Base-by-base conservation (phyloP, 441 rosid genomes). In the Omphalea diandra region DNA sequence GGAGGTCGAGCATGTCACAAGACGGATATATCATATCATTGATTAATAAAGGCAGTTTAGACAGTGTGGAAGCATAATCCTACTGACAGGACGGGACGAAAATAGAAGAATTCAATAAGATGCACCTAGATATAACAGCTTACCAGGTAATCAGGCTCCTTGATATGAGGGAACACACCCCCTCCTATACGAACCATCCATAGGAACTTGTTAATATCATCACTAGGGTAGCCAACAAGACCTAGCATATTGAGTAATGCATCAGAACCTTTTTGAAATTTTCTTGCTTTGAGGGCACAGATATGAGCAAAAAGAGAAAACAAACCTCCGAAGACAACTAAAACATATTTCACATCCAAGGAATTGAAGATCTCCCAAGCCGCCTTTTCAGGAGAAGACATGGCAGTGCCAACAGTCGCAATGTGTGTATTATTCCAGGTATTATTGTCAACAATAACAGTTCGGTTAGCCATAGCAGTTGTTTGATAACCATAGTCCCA, bases 141-240 rank as follows among this genome's bases (percentile, higher is more conserved):
- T 83, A 93, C 98, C 79, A 96, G 86, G 80, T 96, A 96, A 85
- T 96, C 97, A 8, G 98, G 93, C 82, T 96, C 99, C 83, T 91
- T 93, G 75, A 96, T 96, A 82, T 96, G 99, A 73, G 99, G 97
- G 78, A 93, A 96, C 29, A 86, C 98, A 7, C 99, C 99, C 41
- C 99, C 98, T 80, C 99, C 99, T 20, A 93, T 93, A 40, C 98
- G 97, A 63, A 96, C 98, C 98, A 93, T 96, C 99, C 99, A 96
- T 68, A 96, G 77, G 89, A 96, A 96, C 79, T 96, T 96, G 71
- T 93, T 96, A 71, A 96, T 96, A 78, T 96, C 99, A 75, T 96
- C 99, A 76, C 99, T 96, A 52, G 99, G 93, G 81, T 96, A 96
- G 81, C 99, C 99, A 80, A 93, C 91, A 56, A 96, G 88, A 77